Base-by-base conservation (phyloP, 257 asterid genomes). In the Sherardia arvensis region DNA sequence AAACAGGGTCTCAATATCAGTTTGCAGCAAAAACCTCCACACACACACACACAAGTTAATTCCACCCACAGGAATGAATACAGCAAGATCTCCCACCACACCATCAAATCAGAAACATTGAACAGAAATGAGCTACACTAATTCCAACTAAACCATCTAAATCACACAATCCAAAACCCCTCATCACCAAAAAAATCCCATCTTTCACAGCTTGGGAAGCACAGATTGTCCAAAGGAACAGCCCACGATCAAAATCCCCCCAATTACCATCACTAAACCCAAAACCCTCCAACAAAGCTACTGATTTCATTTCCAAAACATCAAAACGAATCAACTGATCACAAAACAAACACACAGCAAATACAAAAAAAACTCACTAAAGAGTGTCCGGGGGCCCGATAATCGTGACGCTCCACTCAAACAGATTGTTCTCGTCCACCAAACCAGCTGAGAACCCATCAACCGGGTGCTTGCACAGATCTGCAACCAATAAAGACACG, bases 401-500 rank as follows among this genome's bases (percentile, higher is more conserved):
- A 38, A 92, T 73, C 23, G 99, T 89, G 11, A 92, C 99, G 69
- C 91, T 89, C 99, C 99, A 92, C 83, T 92, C 99, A 66, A 87
- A 92, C 32, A 92, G 73, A 79, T 92, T 89, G 62, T 36, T 76
- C 67, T 92, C 97, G 53, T 92, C 96, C 63, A 85, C 79, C 76
- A 92, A 80, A 62, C 99, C 99, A 60, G 99, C 99, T 62, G 99
- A 92, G 69, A 92, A 92, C 57, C 99, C 99, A 71, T 87, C 99
- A 21, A 92, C 99, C 0, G 99, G 99, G 59, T 92, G 73, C 73
- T 80, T 89, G 82, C 77, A 65, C 55, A 91, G 96, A 86, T 88
- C 98, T 91, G 90, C 77, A 79, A 45, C 67, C 20, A 75, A 78
- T 67, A 71, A 81, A 70, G 27, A 45, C 43, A 43, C 71, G 84